These are phyloP conservation scores for Sclerotinia borealis DNA, from an alignment of 2,329 filamentous ascomycete species.

Conservation along the genomic window DNA sequence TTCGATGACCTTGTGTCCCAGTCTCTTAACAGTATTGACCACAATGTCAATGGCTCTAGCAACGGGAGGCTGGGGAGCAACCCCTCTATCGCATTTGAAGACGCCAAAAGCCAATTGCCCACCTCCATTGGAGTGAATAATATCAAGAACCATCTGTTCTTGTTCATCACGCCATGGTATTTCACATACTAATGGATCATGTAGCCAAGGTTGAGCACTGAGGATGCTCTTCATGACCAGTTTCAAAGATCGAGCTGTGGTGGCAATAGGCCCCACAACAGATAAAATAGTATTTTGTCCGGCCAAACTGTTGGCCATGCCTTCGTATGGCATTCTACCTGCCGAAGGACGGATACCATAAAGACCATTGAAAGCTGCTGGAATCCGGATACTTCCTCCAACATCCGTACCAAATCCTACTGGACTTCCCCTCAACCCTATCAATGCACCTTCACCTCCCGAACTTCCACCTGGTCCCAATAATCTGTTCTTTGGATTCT, in stretches of 20 bases:
- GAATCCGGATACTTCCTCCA: slow-evolving; percentile 32
- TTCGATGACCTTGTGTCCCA: slow-evolving; percentile 51
- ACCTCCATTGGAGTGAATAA: slow-evolving; percentile 34
- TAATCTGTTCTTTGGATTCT: slow-evolving; percentile 30
- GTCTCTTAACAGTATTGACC: slow-evolving; percentile 41
- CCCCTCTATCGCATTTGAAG: slow-evolving; percentile 44
- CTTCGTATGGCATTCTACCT: slow-evolving; percentile 42
- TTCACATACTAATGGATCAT: slow-evolving; percentile 59
- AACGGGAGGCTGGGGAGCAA: slow-evolving; percentile 51
- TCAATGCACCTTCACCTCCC: slow-evolving; percentile 33
- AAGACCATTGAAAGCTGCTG: slow-evolving; percentile 35
- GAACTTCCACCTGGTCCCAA: slow-evolving; percentile 29
- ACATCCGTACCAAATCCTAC: slow-evolving; percentile 33
- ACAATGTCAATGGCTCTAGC: slow-evolving; percentile 47
- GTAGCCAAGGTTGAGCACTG: slow-evolving; percentile 54
- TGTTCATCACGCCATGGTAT: slow-evolving; percentile 56
- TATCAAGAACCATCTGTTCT: slow-evolving; percentile 32
- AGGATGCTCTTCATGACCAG: slow-evolving; percentile 53
- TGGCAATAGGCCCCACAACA: slow-evolving; percentile 57
- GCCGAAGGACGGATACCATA: slow-evolving; percentile 36
- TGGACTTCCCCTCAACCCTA: slow-evolving; percentile 30
- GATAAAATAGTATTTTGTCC: slow-evolving; percentile 59
- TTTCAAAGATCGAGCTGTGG: slow-evolving; percentile 47
- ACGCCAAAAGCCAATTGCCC: slow-evolving; percentile 48
- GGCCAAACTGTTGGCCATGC: slow-evolving; percentile 51